phyloP scores from a whole-genome alignment of 2,329 filamentous ascomycete species.

The Fusarium anthophilum region DNA sequence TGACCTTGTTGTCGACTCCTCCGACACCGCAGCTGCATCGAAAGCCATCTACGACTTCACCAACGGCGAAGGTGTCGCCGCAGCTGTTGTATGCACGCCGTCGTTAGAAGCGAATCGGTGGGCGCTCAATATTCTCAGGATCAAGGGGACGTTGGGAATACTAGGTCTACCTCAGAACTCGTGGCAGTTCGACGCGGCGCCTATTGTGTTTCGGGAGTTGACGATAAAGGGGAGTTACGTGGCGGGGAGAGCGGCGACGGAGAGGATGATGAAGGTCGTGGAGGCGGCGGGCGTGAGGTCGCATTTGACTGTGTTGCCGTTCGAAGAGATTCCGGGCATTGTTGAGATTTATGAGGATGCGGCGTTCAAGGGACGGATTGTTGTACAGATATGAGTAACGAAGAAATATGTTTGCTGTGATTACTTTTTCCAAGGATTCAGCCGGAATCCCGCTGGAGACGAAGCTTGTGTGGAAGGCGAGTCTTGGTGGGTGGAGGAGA shows the following conservation, averaged over 20 bases:
- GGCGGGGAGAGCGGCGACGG: background rate
- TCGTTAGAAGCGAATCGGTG: slow-evolving; percentile 10
- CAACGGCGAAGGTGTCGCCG: background rate
- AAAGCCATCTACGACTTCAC: slow-evolving; percentile 4
- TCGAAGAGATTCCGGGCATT: background rate
- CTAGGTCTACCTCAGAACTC: background rate
- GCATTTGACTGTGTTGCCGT: slow-evolving; percentile 3
- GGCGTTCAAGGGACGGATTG: slow-evolving; percentile 3
- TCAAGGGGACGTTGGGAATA: slow-evolving; percentile 4
- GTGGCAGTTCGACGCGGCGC: slow-evolving; percentile 11
- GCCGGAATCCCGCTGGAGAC: rapidly evolving
- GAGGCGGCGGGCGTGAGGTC: slow-evolving; percentile 6
- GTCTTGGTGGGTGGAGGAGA: background rate
- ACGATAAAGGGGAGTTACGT: background rate
- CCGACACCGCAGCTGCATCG: background rate
- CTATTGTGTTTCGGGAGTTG: slow-evolving; percentile 7
- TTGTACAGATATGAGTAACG: background rate
- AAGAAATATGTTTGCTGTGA: background rate
- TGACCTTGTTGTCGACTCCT: slow-evolving; percentile 3
- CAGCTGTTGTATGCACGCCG: background rate
- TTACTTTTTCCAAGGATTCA: no score
- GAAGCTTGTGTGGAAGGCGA: background rate
- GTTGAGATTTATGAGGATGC: slow-evolving; percentile 6
- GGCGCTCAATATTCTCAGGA: background rate
- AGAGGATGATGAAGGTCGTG: slow-evolving; percentile 5